A percentile compares a stretch with the other conserved stretches of the same genome.
These are phyloP conservation scores for Pichia heedii DNA, from an alignment of 805 yeast genomes.

Conservation along the genomic window DNA sequence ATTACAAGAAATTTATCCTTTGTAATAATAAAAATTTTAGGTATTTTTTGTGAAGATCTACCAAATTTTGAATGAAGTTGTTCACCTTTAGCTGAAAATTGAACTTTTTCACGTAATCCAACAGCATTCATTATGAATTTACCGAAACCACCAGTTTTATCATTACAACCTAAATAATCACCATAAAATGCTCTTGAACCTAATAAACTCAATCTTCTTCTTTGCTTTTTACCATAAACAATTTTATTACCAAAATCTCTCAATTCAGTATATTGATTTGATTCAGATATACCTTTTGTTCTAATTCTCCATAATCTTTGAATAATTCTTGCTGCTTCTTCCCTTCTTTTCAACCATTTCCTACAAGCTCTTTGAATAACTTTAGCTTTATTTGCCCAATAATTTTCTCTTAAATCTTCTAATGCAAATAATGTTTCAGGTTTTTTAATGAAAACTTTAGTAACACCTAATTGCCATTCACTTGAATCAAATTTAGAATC, in stretches of 20 bases:
- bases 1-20: slow-evolving; percentile 53
- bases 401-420: slow-evolving; percentile 93
- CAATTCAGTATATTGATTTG: slow-evolving; percentile 67
- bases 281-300: slow-evolving; percentile 44
- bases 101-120: slow-evolving; percentile 60
- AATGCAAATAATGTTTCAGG: slow-evolving; percentile 94
- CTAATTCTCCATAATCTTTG: slow-evolving; percentile 79
- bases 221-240: slow-evolving; percentile 69
- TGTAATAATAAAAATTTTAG: slow-evolving; percentile 67
- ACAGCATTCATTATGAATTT: slow-evolving; percentile 60
- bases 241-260: slow-evolving; percentile 76
- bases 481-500: slow-evolving; percentile 59
- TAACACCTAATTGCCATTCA: slow-evolving; percentile 87
- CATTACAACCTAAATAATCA: slow-evolving; percentile 86
- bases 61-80: slow-evolving; percentile 81
- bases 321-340: slow-evolving; percentile 74
- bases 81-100: slow-evolving; percentile 79
- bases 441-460: slow-evolving; percentile 89
- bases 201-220: slow-evolving; percentile 77
- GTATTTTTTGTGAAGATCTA: slow-evolving; percentile 73
- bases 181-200: slow-evolving; percentile 90
- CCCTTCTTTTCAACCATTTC: slow-evolving; percentile 66
- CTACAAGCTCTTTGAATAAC: slow-evolving; percentile 97
- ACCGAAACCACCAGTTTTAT: slow-evolving; percentile 61
- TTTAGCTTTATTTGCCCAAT: slow-evolving; percentile 98